Base-by-base conservation (phyloP, 257 asterid genomes). In the Solanum pimpinellifolium region DNA sequence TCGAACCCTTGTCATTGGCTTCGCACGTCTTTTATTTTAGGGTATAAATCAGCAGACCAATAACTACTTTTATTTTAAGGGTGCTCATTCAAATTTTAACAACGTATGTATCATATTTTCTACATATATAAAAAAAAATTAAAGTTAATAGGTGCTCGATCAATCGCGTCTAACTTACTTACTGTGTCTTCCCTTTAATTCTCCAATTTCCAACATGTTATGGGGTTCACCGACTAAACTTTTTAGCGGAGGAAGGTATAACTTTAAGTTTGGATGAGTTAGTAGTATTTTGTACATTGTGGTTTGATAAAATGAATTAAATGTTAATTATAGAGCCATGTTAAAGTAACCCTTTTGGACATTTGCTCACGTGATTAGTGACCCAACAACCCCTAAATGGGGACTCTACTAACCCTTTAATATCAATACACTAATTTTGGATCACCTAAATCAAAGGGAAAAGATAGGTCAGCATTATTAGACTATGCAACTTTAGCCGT, bases 341-440 rank as follows among this genome's bases (percentile, higher is more conserved):
- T 89, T 78, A 39, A 69, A 88, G 88, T 82, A 88, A 85, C 39
- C 73, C 16, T 85, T 59, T 62, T 27, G 84, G 84, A 8, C 84
- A 46, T 27, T 47, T 16, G 83, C 52, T 86, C 93, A 87, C 92
- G 91, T 90, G 95, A 84, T 68, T 90, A 89, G 84, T 89, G 90
- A 90, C 89, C 94, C 92, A 92, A 92, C 95, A 89, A 92, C 92
- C 94, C 98, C 91, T 90, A 81, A 92, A 88, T 90, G 92, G 92
- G 91, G 92, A 89, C 78, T 89, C 93, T 91, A 89, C 92, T 90
- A 41, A 29, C 46, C 59, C 83, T 88, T 76, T 27, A 74, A 74
- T 87, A 83, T 86, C 88, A 89, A 86, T 89, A 37, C 39, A 46
- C 52, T 46, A 46, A 46, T 46, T 46, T 46, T 46, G 52, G 13